Percentiles rank a stretch among this genome's conserved stretches.
Conservation (phyloP, 2,329 filamentous ascomycete species). For the Venturia effusa region DNA sequence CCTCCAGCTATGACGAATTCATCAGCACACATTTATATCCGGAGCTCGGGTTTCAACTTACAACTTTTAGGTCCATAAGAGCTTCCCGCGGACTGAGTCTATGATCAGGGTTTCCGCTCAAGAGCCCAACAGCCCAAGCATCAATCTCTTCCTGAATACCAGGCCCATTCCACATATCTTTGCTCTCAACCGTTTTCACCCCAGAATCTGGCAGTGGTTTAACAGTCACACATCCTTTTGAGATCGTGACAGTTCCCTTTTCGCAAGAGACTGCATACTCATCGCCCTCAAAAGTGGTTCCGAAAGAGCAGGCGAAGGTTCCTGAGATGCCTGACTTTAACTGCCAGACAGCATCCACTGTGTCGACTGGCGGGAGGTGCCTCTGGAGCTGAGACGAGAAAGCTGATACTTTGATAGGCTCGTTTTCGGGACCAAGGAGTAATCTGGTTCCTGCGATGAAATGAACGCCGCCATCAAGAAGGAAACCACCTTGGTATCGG, state of each 20-base stretch:
- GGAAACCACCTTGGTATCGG: conserved; percentile 62
- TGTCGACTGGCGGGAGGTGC: conserved; percentile 56
- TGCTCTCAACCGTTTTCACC: conserved; percentile 15
- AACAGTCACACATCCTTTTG: conserved; percentile 24
- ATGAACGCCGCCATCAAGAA: conserved; percentile 69
- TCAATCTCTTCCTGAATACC: conserved; percentile 51
- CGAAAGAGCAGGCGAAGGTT: conserved; percentile 46
- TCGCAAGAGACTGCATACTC: conserved; percentile 50
- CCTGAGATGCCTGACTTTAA: conserved; percentile 45
- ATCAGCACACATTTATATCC: background rate
- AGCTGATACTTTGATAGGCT: conserved; percentile 40
- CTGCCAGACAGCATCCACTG: conserved; percentile 48
- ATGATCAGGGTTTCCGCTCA: conserved; percentile 36
- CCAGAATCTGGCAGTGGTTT: conserved; percentile 11
- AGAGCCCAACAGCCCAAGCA: conserved; percentile 47
- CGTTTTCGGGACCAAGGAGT: conserved; percentile 41
- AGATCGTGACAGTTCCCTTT: conserved; percentile 38
- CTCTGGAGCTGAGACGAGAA: conserved; percentile 44
- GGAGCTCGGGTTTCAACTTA: conserved; percentile 22
- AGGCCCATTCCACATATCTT: conserved; percentile 30
- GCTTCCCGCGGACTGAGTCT: conserved; percentile 47
- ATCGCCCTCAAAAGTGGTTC: conserved; percentile 42
- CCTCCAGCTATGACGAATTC: background rate
- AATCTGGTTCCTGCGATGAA: conserved; percentile 52
- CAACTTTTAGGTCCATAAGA: conserved; percentile 48